phyloP scores from a whole-genome alignment of 495 filamentous ascomycete species.

The Hamigera avellanea region DNA sequence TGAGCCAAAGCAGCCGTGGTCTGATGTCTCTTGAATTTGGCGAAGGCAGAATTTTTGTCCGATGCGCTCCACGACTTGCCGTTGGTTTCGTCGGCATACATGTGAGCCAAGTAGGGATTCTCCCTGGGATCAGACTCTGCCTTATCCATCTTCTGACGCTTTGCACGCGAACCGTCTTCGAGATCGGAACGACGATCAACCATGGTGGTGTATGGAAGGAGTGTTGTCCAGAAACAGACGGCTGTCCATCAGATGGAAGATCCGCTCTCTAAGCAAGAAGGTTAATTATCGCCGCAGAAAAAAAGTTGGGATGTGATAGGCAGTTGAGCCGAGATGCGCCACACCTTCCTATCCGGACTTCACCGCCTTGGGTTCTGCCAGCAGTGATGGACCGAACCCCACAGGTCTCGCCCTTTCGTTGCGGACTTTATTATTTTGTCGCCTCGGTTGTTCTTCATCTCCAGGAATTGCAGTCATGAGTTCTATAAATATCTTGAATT shows the following conservation, averaged over 20 bases:
- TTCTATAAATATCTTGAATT: slow-evolving; percentile 3
- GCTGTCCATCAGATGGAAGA: too few species aligned
- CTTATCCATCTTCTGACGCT: slow-evolving; percentile 38
- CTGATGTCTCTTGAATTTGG: slow-evolving; percentile 60
- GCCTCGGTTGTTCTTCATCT: not conserved
- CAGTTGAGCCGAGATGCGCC: slow-evolving; percentile 18
- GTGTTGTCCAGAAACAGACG: not conserved
- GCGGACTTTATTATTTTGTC: too few species aligned
- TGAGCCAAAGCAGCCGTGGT: slow-evolving; percentile 69
- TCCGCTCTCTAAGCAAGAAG: too few species aligned
- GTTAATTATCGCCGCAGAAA: slow-evolving; percentile 1
- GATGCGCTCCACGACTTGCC: slow-evolving; percentile 13
- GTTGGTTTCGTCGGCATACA: slow-evolving; percentile 49
- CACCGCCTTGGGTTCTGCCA: slow-evolving; percentile 11
- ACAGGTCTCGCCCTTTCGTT: too few species aligned
- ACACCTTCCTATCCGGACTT: slow-evolving; percentile 16
- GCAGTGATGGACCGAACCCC: not conserved
- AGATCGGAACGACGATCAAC: slow-evolving; percentile 29
- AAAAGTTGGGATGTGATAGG: slow-evolving; percentile 25
- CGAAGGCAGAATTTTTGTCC: slow-evolving; percentile 38
- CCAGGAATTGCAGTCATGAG: too few species aligned
- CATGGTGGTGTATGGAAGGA: slow-evolving; percentile 15
- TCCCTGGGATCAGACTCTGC: slow-evolving; percentile 38
- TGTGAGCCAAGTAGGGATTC: slow-evolving; percentile 90
- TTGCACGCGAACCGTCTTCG: slow-evolving; percentile 30